Percentiles rank a stretch among this genome's conserved stretches.
Conservation (phyloP, 352 stramenopile genomes). For the Blastocystis sp. region DNA sequence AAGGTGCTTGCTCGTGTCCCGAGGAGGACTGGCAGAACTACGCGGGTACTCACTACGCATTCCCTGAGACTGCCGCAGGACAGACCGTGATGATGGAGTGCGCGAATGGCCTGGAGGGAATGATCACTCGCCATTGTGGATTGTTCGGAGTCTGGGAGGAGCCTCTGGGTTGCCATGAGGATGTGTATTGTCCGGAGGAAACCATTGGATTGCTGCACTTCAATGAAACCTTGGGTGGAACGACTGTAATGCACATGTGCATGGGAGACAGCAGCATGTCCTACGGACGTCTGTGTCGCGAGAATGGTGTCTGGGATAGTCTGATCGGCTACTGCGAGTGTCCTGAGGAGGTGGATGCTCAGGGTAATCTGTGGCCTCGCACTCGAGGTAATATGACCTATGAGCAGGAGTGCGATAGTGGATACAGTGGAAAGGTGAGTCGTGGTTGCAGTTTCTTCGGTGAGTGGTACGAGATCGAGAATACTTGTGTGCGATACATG, state of each 20-base stretch:
- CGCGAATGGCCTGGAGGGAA: neutral
- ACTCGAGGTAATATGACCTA: neutral
- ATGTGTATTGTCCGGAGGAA: constrained; percentile 43
- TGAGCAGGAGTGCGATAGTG: neutral
- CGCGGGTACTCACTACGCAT: constrained; percentile 35
- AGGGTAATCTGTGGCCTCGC: neutral
- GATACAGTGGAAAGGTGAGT: neutral
- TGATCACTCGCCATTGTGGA: constrained; percentile 20
- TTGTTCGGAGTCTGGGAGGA: constrained; percentile 6
- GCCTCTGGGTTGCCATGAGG: constrained; percentile 18
- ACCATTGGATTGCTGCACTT: neutral
- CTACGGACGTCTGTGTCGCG: constrained; percentile 7
- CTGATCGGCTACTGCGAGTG: constrained; percentile 31
- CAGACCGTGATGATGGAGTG: neutral
- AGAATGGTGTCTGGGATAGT: constrained; percentile 40
- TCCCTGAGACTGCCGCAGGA: neutral
- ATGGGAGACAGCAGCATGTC: neutral
- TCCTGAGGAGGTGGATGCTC: neutral
- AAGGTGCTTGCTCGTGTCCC: neutral
- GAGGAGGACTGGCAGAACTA: constrained; percentile 29
- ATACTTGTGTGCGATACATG: constrained; percentile 12
- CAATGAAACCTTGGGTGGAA: neutral
- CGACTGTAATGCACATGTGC: constrained; percentile 3
- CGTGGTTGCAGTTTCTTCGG: constrained; percentile 33
- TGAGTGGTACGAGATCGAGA: neutral